phyloP scores from a whole-genome alignment of 2,329 filamentous ascomycete genomes.

The Aureobasidium leucospermi region DNA sequence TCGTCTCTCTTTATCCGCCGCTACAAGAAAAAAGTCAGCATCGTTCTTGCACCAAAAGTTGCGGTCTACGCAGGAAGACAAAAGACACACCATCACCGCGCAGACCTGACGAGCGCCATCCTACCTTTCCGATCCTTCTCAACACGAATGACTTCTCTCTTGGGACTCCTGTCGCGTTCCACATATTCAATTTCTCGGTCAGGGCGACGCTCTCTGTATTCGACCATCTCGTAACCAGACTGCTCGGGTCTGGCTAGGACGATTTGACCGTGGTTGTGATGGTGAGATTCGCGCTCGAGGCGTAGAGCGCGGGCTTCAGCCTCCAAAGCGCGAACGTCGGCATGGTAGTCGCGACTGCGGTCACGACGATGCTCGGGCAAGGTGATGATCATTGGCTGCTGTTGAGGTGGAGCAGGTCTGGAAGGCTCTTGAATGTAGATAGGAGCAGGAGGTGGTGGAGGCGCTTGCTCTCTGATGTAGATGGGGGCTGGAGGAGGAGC shows the following conservation, averaged over 20 bases:
- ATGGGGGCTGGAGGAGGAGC: conserved; percentile 16
- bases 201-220: conserved; percentile 48
- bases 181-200: conserved; percentile 48
- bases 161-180: conserved; percentile 35
- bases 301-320: conserved; percentile 53
- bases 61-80: conserved; percentile 7
- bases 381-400: conserved; percentile 31
- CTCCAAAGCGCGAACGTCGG: conserved; percentile 66
- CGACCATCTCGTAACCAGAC: conserved; percentile 36
- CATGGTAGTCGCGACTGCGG: conserved; percentile 58
- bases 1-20: conserved; percentile 30
- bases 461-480: conserved; percentile 22
- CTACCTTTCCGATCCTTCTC: conserved; percentile 94
- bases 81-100: conserved; percentile 44
- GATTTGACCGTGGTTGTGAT: conserved; percentile 18
- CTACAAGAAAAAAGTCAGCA: neutral
- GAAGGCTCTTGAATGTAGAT: conserved; percentile 24
- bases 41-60: neutral
- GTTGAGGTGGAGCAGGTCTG: conserved; percentile 16
- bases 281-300: conserved; percentile 48
- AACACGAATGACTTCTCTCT: conserved; percentile 57
- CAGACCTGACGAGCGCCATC: conserved; percentile 77
- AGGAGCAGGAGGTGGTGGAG: conserved; percentile 6
- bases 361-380: conserved; percentile 39
- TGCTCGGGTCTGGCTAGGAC: conserved; percentile 37